phyloP scores from a whole-genome alignment of 495 filamentous ascomycete genomes.

The Peziza echinospora region DNA sequence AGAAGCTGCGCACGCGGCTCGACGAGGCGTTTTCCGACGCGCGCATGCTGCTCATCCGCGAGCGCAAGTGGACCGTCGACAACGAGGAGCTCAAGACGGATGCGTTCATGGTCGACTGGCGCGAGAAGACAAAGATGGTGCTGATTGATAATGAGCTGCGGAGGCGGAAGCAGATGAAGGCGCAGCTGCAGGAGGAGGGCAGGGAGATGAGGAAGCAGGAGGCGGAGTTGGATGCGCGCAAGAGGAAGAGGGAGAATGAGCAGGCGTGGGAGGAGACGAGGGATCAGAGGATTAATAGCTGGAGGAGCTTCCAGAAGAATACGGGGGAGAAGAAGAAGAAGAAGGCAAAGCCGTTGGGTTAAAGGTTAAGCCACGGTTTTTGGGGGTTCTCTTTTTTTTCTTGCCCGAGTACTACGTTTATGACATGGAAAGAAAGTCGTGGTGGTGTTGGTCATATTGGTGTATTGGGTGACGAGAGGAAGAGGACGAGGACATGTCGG shows the following conservation, averaged over 20 bases:
- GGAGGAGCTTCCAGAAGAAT: slow-evolving; percentile 74
- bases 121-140: slow-evolving; percentile 75
- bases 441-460: too few species aligned
- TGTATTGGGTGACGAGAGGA: too few species aligned
- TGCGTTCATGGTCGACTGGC: slow-evolving; percentile 66
- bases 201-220: slow-evolving; percentile 71
- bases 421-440: too few species aligned
- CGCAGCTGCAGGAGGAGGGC: slow-evolving; percentile 90
- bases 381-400: not conserved
- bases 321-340: slow-evolving; percentile 71
- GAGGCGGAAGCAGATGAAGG: slow-evolving; percentile 66
- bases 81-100: slow-evolving; percentile 62
- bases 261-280: slow-evolving; percentile 82
- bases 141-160: slow-evolving; percentile 83
- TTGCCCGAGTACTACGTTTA: not conserved
- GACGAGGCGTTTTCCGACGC: slow-evolving; percentile 94
- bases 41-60: slow-evolving; percentile 78
- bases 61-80: slow-evolving; percentile 80
- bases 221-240: slow-evolving; percentile 65
- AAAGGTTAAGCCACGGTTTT: slow-evolving; percentile 6
- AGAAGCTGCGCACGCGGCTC: slow-evolving; percentile 64
- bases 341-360: slow-evolving; percentile 68
- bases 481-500: too few species aligned
- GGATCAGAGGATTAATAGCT: slow-evolving; percentile 79
- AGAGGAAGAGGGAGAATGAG: slow-evolving; percentile 82